Evolutionary conservation across 306 rosid genomes (phyloP).

Genomic region (Quercus alba): DNA sequence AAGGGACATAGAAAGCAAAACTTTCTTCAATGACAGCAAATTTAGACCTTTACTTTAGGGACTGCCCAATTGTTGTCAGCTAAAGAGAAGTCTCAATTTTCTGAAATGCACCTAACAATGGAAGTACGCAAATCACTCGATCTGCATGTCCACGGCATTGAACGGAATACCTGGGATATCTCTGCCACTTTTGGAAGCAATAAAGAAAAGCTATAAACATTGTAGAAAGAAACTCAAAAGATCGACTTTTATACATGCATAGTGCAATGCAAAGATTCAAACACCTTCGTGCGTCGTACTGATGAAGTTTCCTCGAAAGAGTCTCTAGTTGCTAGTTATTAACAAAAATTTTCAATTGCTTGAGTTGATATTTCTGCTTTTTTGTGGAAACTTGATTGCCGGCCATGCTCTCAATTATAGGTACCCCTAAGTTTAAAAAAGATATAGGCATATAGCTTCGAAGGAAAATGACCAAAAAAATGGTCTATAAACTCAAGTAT

Average conservation of each 20-base stretch:
- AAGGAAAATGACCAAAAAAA: neutral
- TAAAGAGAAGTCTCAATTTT: neutral
- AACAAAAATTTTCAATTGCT: neutral
- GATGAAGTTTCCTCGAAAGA: conserved; percentile 2
- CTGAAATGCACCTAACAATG: neutral
- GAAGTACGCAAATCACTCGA: neutral
- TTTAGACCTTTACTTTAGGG: conserved; percentile 15
- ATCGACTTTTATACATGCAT: neutral
- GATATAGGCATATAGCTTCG: neutral
- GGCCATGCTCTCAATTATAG: neutral
- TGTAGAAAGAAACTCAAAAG: neutral
- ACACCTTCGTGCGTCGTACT: neutral
- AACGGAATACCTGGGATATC: conserved; percentile 49
- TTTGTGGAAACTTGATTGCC: neutral
- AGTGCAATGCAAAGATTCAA: neutral
- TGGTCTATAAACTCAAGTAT: too few relatives aligned
- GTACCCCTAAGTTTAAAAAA: neutral
- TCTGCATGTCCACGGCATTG: neutral
- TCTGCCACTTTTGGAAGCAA: conserved; percentile 33
- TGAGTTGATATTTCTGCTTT: neutral
- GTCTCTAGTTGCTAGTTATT: neutral
- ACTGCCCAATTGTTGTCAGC: conserved; percentile 16
- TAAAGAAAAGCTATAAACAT: conserved; percentile 15
- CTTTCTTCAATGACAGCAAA: conserved; percentile 23
- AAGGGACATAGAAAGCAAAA: conserved; percentile 29